These are phyloP conservation scores for Coemansia sp. DNA, from an alignment of 192 early-diverging fungal species.

Conservation along the genomic window DNA sequence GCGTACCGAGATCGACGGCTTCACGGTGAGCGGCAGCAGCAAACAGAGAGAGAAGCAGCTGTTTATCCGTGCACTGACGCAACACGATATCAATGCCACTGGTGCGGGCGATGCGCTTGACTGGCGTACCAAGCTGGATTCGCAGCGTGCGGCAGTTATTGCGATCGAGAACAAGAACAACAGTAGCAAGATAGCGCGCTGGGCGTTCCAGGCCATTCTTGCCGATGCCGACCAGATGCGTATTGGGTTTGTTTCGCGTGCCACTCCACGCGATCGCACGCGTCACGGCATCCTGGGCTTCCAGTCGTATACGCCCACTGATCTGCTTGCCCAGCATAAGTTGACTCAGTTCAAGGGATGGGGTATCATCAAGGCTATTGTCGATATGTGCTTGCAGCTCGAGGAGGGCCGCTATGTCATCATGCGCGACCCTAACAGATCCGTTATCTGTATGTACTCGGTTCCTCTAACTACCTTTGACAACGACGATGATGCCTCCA, in stretches of 20 bases:
- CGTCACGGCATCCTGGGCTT: conserved; percentile 84
- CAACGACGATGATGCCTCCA: conserved; percentile 22
- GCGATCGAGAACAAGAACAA: conserved; percentile 99
- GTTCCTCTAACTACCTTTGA: conserved; percentile 75
- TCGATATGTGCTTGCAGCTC: conserved; percentile 79
- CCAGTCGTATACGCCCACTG: conserved; percentile 81
- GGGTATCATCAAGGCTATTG: conserved; percentile 95
- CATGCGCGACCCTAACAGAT: conserved; percentile 96
- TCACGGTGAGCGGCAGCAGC: conserved; percentile 57
- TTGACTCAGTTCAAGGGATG: conserved; percentile 83
- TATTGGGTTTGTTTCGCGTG: conserved; percentile 83
- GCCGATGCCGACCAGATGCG: conserved; percentile 89
- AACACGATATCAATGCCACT: conserved; percentile 85
- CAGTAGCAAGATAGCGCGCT: conserved; percentile 88
- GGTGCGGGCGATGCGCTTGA: conserved; percentile 86
- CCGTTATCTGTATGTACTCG: conserved; percentile 76
- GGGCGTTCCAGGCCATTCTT: conserved; percentile 91
- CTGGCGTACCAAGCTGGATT: conserved; percentile 93
- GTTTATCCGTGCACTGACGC: conserved; percentile 84
- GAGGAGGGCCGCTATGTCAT: conserved; percentile 96
- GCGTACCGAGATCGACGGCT: conserved; percentile 88
- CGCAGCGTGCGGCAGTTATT: conserved; percentile 93
- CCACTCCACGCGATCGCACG: conserved; percentile 71
- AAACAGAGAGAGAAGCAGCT: conserved; percentile 55
- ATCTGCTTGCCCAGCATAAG: conserved; percentile 90